These are phyloP conservation scores for Anisodus acutangulus DNA, from an alignment of 257 asterid genomes.

Conservation along the genomic window DNA sequence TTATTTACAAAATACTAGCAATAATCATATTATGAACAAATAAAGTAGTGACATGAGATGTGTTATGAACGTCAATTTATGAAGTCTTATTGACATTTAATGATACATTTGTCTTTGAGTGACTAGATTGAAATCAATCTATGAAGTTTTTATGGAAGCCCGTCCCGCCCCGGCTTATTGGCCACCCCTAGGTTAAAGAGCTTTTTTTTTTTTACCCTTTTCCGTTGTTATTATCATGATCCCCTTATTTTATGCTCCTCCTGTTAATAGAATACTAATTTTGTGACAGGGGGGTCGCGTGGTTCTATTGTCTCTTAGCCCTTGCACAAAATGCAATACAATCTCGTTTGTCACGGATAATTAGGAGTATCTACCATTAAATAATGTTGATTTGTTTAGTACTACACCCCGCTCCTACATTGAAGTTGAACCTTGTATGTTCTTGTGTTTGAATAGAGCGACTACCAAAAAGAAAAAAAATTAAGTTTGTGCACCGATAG, in stretches of 20 bases:
- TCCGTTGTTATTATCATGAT: background rate
- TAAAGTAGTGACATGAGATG: too few species aligned
- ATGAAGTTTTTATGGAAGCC: too few species aligned
- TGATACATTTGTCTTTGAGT: too few species aligned
- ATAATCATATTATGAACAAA: too few species aligned
- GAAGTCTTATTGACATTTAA: too few species aligned
- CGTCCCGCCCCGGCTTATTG: too few species aligned
- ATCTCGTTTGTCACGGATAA: background rate
- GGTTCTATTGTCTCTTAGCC: background rate
- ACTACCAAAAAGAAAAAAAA: background rate
- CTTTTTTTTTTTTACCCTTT: background rate
- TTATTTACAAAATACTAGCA: too few species aligned
- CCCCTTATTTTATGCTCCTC: background rate
- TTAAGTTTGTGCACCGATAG: too few species aligned
- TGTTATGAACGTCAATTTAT: too few species aligned
- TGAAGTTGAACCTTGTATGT: background rate
- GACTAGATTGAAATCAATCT: too few species aligned
- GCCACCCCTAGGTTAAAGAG: too few species aligned
- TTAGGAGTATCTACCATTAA: slow-evolving; percentile 6
- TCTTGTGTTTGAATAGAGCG: background rate
- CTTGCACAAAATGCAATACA: background rate
- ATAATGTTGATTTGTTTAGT: background rate
- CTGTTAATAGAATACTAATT: background rate
- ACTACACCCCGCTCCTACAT: background rate
- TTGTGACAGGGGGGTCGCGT: background rate